Conservation (phyloP, 169 alveolate species). For the Fabrea salina region DNA sequence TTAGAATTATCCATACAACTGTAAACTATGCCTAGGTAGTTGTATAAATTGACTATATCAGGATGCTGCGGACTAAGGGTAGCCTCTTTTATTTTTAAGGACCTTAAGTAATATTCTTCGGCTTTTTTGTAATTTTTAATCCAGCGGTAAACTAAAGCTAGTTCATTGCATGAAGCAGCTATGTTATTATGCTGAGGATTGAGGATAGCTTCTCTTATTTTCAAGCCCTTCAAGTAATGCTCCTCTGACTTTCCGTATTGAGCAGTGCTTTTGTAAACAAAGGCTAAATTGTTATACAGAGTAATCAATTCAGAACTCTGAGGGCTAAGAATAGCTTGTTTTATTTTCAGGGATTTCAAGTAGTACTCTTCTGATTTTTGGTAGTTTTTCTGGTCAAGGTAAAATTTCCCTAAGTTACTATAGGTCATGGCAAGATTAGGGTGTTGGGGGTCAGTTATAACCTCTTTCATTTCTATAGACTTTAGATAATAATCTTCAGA, state of each 20-base stretch:
- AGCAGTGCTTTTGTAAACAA: not conserved
- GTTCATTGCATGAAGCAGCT: not conserved
- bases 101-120: not conserved
- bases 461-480: not conserved
- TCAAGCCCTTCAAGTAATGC: not conserved
- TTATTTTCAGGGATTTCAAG: not conserved
- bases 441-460: not conserved
- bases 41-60: not conserved
- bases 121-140: not conserved
- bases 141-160: not conserved
- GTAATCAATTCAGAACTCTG: not conserved
- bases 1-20: not conserved
- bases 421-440: not conserved
- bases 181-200: not conserved
- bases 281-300: not conserved
- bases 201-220: not conserved
- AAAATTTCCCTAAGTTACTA: not conserved
- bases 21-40: not conserved
- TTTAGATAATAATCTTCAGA: not conserved
- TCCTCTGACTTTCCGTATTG: not conserved
- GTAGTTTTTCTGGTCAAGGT: not conserved
- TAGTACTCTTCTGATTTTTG: not conserved
- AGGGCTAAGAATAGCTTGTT: not conserved
- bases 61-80: not conserved
- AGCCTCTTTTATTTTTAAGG: not conserved